Percentiles rank a stretch among this genome's conserved stretches.
Conservation (phyloP, 108 stramenopile species). For the Skeletonema tropicum region DNA sequence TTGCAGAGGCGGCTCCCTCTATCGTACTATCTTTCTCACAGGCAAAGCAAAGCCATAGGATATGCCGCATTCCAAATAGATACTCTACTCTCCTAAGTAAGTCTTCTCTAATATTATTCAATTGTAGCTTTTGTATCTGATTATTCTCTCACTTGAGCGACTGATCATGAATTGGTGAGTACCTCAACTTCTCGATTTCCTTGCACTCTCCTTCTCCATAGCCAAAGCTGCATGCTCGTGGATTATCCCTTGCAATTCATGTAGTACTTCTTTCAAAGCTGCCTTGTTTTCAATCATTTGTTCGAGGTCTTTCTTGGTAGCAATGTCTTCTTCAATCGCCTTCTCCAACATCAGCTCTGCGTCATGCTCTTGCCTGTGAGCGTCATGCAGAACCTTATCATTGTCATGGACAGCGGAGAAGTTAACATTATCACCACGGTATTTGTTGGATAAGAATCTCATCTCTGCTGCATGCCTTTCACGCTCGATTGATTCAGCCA, state of each 20-base stretch:
- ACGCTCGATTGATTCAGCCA: conserved; percentile 10
- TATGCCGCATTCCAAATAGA: too few relatives aligned
- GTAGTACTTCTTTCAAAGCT: conserved; percentile 1
- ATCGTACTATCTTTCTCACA: too few relatives aligned
- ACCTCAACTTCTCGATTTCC: background rate
- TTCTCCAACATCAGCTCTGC: conserved; percentile 9
- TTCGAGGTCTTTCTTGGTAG: conserved; percentile 10
- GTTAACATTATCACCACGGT: background rate
- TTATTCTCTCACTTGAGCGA: background rate
- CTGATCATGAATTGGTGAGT: background rate
- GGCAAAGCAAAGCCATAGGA: too few relatives aligned
- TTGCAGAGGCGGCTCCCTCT: too few relatives aligned
- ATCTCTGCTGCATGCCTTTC: conserved; percentile 5
- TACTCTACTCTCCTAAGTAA: too few relatives aligned
- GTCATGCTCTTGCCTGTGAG: conserved; percentile 2
- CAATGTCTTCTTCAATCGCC: conserved; percentile 13
- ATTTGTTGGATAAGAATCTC: conserved; percentile 9
- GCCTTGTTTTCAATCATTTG: conserved; percentile 15
- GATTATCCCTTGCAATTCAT: conserved; percentile 5
- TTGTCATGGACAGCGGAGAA: conserved; percentile 5
- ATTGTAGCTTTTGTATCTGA: background rate
- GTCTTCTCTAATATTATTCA: too few relatives aligned
- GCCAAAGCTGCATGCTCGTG: conserved; percentile 1
- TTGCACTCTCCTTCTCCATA: conserved; percentile 2
- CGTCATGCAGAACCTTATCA: conserved; percentile 7